These are phyloP conservation scores for Cladorrhinum samala DNA, from an alignment of 495 filamentous ascomycete genomes.

Conservation along the genomic window DNA sequence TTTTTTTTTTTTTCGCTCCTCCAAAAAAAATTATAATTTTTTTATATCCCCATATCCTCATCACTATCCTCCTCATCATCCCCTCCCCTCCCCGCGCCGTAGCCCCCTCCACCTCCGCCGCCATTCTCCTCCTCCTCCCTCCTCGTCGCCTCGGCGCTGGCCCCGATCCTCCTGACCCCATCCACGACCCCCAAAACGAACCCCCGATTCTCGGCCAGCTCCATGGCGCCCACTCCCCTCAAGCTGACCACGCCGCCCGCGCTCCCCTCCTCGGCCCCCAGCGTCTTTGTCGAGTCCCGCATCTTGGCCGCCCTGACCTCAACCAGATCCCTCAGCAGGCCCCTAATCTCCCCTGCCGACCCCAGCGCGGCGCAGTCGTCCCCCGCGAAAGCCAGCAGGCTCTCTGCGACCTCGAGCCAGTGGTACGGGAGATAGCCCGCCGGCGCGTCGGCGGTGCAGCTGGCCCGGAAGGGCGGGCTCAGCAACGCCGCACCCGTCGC, in stretches of 20 bases:
- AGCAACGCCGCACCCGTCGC: conserved; percentile 18
- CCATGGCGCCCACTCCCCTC: conserved; percentile 84
- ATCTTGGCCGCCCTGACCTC: conserved; percentile 90
- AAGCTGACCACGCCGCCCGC: conserved; percentile 62
- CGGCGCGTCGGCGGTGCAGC: conserved; percentile 52
- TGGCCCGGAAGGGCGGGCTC: conserved; percentile 57
- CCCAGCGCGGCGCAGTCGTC: conserved; percentile 68
- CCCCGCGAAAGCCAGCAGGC: conserved; percentile 73
- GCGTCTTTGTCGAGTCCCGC: conserved; percentile 59
- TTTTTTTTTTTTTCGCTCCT: too few relatives aligned
- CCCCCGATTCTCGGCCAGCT: conserved; percentile 77
- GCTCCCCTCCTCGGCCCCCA: conserved; percentile 47
- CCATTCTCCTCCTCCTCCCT: conserved; percentile 47
- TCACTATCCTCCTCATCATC: conserved; percentile 38
- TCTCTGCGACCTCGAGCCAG: conserved; percentile 84
- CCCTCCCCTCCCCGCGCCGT: conserved; percentile 34
- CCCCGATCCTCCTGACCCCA: conserved; percentile 65
- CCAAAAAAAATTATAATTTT: too few relatives aligned
- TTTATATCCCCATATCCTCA: conserved; percentile 22
- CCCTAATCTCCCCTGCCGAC: conserved; percentile 61
- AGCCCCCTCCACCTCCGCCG: conserved; percentile 14
- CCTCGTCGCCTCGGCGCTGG: conserved; percentile 49
- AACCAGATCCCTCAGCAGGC: conserved; percentile 71
- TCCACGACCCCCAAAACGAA: conserved; percentile 86
- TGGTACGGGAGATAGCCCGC: conserved; percentile 77